These are phyloP conservation scores for Luzula sylvatica DNA, from an alignment of 176 grass and related monocot genomes.

Conservation along the genomic window DNA sequence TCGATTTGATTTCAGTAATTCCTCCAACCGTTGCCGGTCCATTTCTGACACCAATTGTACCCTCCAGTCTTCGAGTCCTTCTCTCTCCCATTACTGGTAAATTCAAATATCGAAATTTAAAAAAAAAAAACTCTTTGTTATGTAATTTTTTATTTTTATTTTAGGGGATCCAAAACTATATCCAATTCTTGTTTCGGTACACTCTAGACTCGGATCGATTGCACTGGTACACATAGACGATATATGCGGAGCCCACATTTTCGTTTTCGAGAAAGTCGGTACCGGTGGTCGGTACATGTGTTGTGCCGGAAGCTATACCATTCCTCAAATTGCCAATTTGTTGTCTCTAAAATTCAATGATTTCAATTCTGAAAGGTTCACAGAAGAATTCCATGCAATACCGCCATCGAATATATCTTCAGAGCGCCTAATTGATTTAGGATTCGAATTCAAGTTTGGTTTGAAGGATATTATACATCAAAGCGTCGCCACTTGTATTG, in stretches of 20 bases:
- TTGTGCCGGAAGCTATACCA: slow-evolving; percentile 24
- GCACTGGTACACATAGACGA: slow-evolving; percentile 71
- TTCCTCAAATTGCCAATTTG: slow-evolving; percentile 24
- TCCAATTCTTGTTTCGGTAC: slow-evolving; percentile 50
- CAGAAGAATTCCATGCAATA: slow-evolving; percentile 21
- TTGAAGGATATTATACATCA: slow-evolving; percentile 28
- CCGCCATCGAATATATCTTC: slow-evolving; percentile 40
- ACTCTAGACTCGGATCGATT: slow-evolving; percentile 59
- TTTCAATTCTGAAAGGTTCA: slow-evolving; percentile 19
- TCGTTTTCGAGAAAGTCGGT: slow-evolving; percentile 29
- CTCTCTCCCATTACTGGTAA: slow-evolving; percentile 62
- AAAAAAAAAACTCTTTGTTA: background rate
- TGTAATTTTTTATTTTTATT: background rate
- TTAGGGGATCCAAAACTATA: slow-evolving; percentile 48
- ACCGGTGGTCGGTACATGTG: slow-evolving; percentile 54
- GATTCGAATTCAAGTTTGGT: slow-evolving; percentile 44
- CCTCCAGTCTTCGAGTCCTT: slow-evolving; percentile 63
- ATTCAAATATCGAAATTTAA: background rate
- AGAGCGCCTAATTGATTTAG: slow-evolving; percentile 38
- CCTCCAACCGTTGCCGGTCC: slow-evolving; percentile 68
- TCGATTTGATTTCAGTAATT: slow-evolving; percentile 48
- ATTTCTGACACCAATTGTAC: slow-evolving; percentile 60
- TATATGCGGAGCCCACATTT: slow-evolving; percentile 67
- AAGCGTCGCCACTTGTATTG: slow-evolving; percentile 31
- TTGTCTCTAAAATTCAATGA: slow-evolving; percentile 26